Base-by-base conservation (phyloP, 2,329 filamentous ascomycete species). In the Xylariaceae sp. region DNA sequence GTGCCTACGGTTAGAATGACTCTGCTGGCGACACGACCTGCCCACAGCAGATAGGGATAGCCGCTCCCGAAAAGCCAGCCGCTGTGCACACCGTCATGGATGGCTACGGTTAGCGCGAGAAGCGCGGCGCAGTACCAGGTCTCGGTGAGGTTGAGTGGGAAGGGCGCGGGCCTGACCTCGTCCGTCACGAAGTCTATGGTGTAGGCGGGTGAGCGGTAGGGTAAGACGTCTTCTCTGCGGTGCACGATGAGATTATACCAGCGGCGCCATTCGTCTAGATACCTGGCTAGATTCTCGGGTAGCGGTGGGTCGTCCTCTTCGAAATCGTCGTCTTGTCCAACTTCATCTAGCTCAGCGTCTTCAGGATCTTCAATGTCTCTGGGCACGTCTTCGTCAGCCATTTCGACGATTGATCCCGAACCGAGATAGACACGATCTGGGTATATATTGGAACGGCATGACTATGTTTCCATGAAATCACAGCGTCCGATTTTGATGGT, bases 91-190 rank as follows among this genome's bases (percentile, higher is more conserved):
- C 58, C 61, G 12, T 29, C 32, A 43, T 61, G 57, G 16, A 53
- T 10, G 1, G 42, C 26, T 19, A 65, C 34, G 18, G 61, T 22
- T 3, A 60, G 10, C 2, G 13, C 46, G 6, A 65, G 13, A 2
- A 61, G 8, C 1, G 34, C 9, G 6, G 48, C 54, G 40, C 60
- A 63, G 26, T 51, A 57, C 60, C 58, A 63, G 2, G 49, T 51
- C 43, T 43, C 55, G 2, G 47, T 49, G 16, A 65, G 37, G 39
- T 59, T 57, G 12, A 63, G 59, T 12, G 58, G 58, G 42, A 62
- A 65, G 1, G 61, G 61, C 16, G 51, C 43, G 5, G 52, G 41
- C 30, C 56, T 56, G 9, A 18, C 6, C 8, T 51, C 46, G 13
- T 55, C 13, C 6, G 51, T 54, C 49, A 60, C 10, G 36, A 26